Evolutionary conservation across 2,329 filamentous ascomycete species (phyloP), one percentile per base, ranked within the genome.

Genomic region (Fusarium newnesense): DNA sequence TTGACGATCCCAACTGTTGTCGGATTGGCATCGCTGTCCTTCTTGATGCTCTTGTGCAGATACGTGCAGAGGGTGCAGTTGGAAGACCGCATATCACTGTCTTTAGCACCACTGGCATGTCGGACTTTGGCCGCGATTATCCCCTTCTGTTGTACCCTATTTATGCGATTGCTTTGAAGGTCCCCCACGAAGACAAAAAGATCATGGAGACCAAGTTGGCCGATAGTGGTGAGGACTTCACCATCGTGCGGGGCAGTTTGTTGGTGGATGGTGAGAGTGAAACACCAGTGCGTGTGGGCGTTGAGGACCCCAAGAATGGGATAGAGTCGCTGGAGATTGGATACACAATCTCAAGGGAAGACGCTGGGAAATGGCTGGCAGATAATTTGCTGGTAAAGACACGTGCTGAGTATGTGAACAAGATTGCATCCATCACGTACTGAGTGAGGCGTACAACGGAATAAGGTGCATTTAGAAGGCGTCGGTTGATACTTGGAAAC

Each of bases 1-100:
- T 85, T 30, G 82, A 85, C 65, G 85, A 89, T 72, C 83, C 85
- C 1, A 73, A 82, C 18, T 83, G 90, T 30, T 90, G 88, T 77
- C 77, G 83, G 39, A 80, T 80, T 28, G 85, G 84, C 63, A 86
- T 85, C 70, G 58, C 62, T 7, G 77, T 81, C 4, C 81, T 90
- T 2, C 72, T 89, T 2, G 72, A 77, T 0, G 83, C 84, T 4
- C 69, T 88, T 12, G 47, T 69, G 1, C 61, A 77, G 8, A 70
- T 82, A 10, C 79, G 83, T 19, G 54, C 52, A 18, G 60, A 70
- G 7, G 80, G 79, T 28, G 75, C 68, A 4, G 30, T 65, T 13
- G 78, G 80, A 19, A 57, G 72, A 12, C 84, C 85, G 8, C 64
- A 79, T 13, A 71, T 86, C 28, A 71, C 81, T 1, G 80, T 78